These are phyloP conservation scores for Nothophaeocryptopus gaeumannii DNA, from an alignment of 2,329 filamentous ascomycete genomes.

Conservation along the genomic window DNA sequence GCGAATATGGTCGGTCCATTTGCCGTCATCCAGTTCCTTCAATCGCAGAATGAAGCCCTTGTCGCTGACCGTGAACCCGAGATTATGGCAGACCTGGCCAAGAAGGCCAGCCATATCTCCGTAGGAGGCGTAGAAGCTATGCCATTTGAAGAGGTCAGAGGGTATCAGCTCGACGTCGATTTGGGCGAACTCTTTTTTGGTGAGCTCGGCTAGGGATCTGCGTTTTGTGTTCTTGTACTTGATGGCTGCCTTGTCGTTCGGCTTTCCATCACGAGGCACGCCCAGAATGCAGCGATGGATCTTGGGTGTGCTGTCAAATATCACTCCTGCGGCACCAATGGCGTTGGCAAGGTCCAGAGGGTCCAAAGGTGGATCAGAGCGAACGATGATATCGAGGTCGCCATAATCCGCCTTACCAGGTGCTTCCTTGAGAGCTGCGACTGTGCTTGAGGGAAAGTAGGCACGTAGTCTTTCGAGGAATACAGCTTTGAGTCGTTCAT, in stretches of 20 bases:
- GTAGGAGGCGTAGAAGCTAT: conserved; percentile 65
- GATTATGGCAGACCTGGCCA: conserved; percentile 60
- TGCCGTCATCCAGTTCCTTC: conserved; percentile 61
- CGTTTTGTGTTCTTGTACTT: conserved; percentile 18
- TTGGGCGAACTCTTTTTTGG: conserved; percentile 52
- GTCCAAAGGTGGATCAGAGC: conserved; percentile 21
- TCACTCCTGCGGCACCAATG: conserved; percentile 46
- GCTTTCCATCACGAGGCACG: conserved; percentile 20
- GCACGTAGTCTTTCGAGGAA: conserved; percentile 48
- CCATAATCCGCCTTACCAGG: conserved; percentile 67
- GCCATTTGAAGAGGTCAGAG: conserved; percentile 55
- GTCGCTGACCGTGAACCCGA: conserved; percentile 66
- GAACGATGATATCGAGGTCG: conserved; percentile 70
- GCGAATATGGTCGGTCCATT: conserved; percentile 39
- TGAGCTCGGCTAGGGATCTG: conserved; percentile 4
- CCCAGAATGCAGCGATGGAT: conserved; percentile 23
- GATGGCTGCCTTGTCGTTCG: neutral
- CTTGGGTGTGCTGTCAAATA: conserved; percentile 14
- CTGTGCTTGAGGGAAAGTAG: conserved; percentile 48
- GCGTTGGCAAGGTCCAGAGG: conserved; percentile 37
- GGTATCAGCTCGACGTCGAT: conserved; percentile 63
- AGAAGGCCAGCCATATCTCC: conserved; percentile 69
- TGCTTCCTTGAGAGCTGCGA: conserved; percentile 63
- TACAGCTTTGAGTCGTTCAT: conserved; percentile 50
- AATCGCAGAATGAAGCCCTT: conserved; percentile 64